Evolutionary conservation across 768 basidiomycete species (phyloP).

Genomic region (Kwoniella bestiolae): DNA sequence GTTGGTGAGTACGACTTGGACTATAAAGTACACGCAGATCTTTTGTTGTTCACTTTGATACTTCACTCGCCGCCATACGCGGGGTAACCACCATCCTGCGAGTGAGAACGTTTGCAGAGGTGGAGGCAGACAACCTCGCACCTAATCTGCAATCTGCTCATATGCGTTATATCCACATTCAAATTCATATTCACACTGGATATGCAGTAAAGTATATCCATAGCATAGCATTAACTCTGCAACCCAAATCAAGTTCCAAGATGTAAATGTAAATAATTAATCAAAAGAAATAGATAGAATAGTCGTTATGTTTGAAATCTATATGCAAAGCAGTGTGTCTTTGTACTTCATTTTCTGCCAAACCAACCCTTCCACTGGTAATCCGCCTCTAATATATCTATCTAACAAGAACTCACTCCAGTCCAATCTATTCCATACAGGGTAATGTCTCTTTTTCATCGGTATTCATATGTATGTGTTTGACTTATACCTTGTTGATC

Average conservation of each 20-base stretch:
- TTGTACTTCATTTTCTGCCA: background rate
- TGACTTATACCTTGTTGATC: constrained; percentile 3
- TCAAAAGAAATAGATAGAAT: background rate
- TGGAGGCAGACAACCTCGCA: no score
- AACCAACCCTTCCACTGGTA: background rate
- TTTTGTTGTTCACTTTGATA: no score
- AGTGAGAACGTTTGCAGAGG: no score
- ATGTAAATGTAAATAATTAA: no score
- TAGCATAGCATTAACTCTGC: background rate
- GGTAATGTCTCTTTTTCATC: background rate
- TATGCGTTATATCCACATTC: no score
- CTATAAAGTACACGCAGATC: no score
- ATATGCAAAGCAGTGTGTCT: background rate
- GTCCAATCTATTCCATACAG: background rate
- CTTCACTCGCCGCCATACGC: background rate
- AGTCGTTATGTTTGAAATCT: background rate
- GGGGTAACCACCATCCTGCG: background rate
- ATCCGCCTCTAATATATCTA: background rate
- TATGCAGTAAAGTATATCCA: background rate
- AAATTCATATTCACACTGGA: background rate
- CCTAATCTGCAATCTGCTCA: no score
- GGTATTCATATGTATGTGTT: background rate
- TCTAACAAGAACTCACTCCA: background rate
- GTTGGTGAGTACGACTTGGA: no score
- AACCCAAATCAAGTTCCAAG: constrained; percentile 12